Conservation (phyloP, 1,139 yeast species). For the Kodamaea derodonti region DNA sequence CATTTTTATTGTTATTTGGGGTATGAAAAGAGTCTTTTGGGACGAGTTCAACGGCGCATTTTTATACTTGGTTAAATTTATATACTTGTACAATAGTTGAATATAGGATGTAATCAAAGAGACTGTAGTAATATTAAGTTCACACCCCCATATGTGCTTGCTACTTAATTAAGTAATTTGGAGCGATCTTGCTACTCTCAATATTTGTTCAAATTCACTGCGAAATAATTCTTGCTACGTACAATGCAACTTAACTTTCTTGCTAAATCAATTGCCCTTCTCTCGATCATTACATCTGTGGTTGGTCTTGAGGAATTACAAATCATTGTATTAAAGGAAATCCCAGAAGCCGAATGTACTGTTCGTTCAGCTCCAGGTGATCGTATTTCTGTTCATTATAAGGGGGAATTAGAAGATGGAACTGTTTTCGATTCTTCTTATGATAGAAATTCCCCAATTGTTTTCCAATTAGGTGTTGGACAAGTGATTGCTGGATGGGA, state of each 20-base stretch:
- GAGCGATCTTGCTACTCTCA: too few relatives aligned
- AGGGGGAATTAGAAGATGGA: constrained; percentile 67
- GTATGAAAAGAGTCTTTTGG: not conserved
- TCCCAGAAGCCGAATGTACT: constrained; percentile 49
- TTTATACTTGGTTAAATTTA: constrained; percentile 6
- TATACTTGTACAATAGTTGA: constrained; percentile 21
- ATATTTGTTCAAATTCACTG: too few relatives aligned
- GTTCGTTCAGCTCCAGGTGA: constrained; percentile 62
- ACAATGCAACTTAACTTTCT: constrained; percentile 1
- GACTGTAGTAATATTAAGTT: not conserved
- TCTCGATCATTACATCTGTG: constrained; percentile 3
- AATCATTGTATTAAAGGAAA: constrained; percentile 36
- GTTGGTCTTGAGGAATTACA: constrained; percentile 13
- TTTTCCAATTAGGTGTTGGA: constrained; percentile 68
- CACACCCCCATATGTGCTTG: too few relatives aligned
- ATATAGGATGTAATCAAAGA: not conserved
- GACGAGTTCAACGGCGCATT: constrained; percentile 4
- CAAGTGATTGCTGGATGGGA: constrained; percentile 89
- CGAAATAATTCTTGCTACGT: too few relatives aligned
- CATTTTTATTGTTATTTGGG: constrained; percentile 1
- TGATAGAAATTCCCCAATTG: constrained; percentile 60
- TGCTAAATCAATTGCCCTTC: constrained; percentile 1
- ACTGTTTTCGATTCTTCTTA: constrained; percentile 72
- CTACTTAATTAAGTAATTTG: too few relatives aligned
- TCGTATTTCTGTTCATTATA: constrained; percentile 65